Conservation (phyloP, 345 rosid species). For the Eutrema heterophyllum region DNA sequence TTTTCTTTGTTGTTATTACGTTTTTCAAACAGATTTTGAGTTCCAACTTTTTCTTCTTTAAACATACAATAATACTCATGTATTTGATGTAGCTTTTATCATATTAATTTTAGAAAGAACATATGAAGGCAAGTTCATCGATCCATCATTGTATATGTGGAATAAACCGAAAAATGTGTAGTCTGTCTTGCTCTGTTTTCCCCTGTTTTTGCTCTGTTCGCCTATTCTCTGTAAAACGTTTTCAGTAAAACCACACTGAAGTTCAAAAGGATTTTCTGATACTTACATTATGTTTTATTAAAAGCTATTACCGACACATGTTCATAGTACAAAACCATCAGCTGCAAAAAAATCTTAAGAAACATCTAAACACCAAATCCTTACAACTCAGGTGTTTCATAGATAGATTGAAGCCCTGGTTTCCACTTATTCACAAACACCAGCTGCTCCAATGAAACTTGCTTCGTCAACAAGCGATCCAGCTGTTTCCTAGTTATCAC, state of each 20-base stretch:
- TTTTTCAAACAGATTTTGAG: neutral
- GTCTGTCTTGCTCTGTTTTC: slow-evolving; percentile 3
- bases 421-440: slow-evolving; percentile 33
- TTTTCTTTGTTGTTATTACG: neutral
- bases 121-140: neutral
- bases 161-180: neutral
- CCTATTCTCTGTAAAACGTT: neutral
- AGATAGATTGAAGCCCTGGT: slow-evolving; percentile 44
- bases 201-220: slow-evolving; percentile 11
- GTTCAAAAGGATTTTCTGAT: neutral
- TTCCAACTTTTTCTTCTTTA: neutral
- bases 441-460: slow-evolving; percentile 21
- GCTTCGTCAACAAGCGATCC: slow-evolving; percentile 19
- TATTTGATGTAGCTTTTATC: neutral
- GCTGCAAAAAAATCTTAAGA: neutral
- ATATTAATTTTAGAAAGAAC: neutral
- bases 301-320: neutral
- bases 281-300: neutral
- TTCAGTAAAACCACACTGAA: neutral
- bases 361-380: neutral
- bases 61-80: neutral
- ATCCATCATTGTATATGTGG: neutral
- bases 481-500: slow-evolving; percentile 31
- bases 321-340: neutral
- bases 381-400: slow-evolving; percentile 38